Conservation (phyloP, 1,284 basidiomycete species). For the Leucoagaricus sp. region DNA sequence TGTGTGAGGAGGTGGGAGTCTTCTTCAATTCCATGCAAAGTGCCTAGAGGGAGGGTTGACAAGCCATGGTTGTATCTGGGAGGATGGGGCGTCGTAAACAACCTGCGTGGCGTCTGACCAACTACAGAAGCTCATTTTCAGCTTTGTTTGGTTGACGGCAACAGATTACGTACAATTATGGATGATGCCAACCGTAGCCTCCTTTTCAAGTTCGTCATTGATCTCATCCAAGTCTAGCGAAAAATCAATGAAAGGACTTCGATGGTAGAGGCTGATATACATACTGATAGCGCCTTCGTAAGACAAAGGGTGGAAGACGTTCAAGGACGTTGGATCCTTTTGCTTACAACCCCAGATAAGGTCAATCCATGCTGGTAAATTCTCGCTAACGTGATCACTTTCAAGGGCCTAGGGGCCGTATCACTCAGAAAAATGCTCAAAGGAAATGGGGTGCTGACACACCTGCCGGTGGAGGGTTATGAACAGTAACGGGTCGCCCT, state of each 20-base stretch:
- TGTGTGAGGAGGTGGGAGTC: slow-evolving; percentile 67
- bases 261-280: slow-evolving; percentile 16
- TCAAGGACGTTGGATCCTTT: slow-evolving; percentile 76
- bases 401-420: slow-evolving; percentile 74
- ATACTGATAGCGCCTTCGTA: slow-evolving; percentile 90
- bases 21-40: slow-evolving; percentile 79
- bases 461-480: slow-evolving; percentile 81
- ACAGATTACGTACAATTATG: slow-evolving; percentile 74
- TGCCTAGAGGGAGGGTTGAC: slow-evolving; percentile 68
- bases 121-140: slow-evolving; percentile 44
- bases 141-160: not conserved
- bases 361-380: slow-evolving; percentile 92
- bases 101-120: slow-evolving; percentile 87
- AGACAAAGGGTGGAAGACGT: slow-evolving; percentile 93
- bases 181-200: slow-evolving; percentile 93
- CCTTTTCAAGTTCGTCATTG: slow-evolving; percentile 83
- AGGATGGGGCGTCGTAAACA: slow-evolving; percentile 88
- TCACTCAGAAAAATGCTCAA: not conserved
- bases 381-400: slow-evolving; percentile 85
- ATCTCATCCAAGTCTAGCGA: slow-evolving; percentile 79
- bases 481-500: slow-evolving; percentile 83
- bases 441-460: slow-evolving; percentile 11
- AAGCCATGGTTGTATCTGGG: slow-evolving; percentile 70
- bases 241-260: not conserved
- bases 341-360: slow-evolving; percentile 89